These are phyloP conservation scores for Vigna trinervia DNA, from an alignment of 306 rosid species.

Conservation along the genomic window DNA sequence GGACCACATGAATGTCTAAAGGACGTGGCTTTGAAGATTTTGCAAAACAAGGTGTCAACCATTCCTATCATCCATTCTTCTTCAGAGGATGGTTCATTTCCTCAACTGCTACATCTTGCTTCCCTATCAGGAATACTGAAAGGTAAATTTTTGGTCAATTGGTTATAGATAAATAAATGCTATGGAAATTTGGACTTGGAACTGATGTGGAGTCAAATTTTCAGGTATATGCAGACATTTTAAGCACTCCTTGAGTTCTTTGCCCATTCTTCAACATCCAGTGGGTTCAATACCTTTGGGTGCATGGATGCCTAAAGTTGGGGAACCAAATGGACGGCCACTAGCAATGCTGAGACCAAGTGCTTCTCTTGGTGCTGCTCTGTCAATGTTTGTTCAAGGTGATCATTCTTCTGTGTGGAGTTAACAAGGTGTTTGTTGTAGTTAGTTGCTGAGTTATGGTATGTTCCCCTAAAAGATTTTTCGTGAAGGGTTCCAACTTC, in stretches of 20 bases:
- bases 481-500: conserved; percentile 3
- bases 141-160: conserved; percentile 56
- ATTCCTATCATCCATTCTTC: conserved; percentile 70
- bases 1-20: conserved; percentile 76
- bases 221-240: conserved; percentile 89
- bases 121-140: conserved; percentile 76
- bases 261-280: conserved; percentile 84
- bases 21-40: conserved; percentile 75
- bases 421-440: conserved; percentile 37
- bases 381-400: conserved; percentile 82
- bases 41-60: conserved; percentile 73
- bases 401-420: conserved; percentile 45
- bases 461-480: background rate
- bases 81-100: conserved; percentile 65
- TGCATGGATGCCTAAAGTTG: conserved; percentile 85
- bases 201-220: conserved; percentile 56
- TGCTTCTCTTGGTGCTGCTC: conserved; percentile 73
- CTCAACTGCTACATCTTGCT: conserved; percentile 78
- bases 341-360: conserved; percentile 74
- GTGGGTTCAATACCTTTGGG: conserved; percentile 79
- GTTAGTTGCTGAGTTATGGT: conserved; percentile 26
- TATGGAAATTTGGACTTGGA: conserved; percentile 45
- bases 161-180: conserved; percentile 40
- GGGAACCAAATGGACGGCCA: conserved; percentile 70
- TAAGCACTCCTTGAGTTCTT: conserved; percentile 68